These are phyloP conservation scores for Nitzschia inconspicua DNA, from an alignment of 108 stramenopile genomes.

Conservation along the genomic window DNA sequence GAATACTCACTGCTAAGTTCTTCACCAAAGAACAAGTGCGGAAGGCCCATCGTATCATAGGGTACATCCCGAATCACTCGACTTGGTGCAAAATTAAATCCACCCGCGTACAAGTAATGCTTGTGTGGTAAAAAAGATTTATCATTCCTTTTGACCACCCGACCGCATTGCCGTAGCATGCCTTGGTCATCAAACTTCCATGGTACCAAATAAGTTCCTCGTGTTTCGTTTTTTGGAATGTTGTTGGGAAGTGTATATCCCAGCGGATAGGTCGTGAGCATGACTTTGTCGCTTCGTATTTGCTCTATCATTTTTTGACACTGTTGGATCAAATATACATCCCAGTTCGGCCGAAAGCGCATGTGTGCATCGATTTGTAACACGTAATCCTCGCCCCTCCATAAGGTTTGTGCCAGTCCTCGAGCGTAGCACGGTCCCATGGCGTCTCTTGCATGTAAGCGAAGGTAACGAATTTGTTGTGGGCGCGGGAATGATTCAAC, in stretches of 20 bases:
- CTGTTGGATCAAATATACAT: constrained; percentile 47
- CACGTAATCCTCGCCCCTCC: constrained; percentile 81
- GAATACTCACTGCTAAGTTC: constrained; percentile 77
- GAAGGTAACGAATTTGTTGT: constrained; percentile 38
- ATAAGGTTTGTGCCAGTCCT: constrained; percentile 61
- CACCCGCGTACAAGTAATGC: constrained; percentile 82
- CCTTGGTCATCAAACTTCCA: constrained; percentile 65
- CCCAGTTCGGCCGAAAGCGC: constrained; percentile 75
- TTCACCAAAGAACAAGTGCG: constrained; percentile 87
- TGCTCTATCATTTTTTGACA: neutral
- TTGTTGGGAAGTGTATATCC: constrained; percentile 63
- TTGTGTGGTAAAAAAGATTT: neutral
- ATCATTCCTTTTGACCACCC: constrained; percentile 33
- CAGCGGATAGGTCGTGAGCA: constrained; percentile 82
- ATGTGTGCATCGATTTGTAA: constrained; percentile 94
- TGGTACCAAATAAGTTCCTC: constrained; percentile 56
- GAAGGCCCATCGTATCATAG: constrained; percentile 60
- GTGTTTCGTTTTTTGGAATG: constrained; percentile 42
- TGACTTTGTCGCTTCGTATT: constrained; percentile 10
- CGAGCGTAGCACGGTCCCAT: constrained; percentile 89
- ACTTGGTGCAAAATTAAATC: constrained; percentile 74
- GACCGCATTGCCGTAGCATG: constrained; percentile 60
- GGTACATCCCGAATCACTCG: constrained; percentile 53
- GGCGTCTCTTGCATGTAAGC: constrained; percentile 47
- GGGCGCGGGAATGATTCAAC: neutral